Conservation (phyloP, 176 grass and related monocot species). For the Otatea glauca region DNA sequence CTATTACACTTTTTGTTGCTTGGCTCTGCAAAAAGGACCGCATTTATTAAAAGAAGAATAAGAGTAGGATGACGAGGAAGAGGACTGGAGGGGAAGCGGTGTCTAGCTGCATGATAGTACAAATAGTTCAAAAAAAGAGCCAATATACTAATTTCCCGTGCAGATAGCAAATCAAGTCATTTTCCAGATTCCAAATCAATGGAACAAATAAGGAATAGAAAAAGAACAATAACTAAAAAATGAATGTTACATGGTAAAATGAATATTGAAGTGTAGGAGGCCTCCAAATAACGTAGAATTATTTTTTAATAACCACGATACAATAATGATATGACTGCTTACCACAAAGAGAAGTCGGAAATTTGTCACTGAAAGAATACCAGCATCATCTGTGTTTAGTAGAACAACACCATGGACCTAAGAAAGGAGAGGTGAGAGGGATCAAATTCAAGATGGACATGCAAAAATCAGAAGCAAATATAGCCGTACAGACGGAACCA, state of each 20-base stretch:
- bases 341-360: constrained; percentile 91
- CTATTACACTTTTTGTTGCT: constrained; percentile 65
- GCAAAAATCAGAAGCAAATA: constrained; percentile 20
- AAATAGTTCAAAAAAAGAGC: constrained; percentile 14
- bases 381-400: constrained; percentile 67
- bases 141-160: background rate
- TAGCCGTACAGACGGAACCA: background rate
- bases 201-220: background rate
- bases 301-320: background rate
- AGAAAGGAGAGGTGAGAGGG: constrained; percentile 24
- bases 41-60: constrained; percentile 26
- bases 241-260: constrained; percentile 9
- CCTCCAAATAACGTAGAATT: background rate
- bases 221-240: background rate
- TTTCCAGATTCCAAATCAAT: constrained; percentile 30
- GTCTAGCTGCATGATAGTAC: background rate
- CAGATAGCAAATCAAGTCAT: background rate
- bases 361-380: constrained; percentile 82
- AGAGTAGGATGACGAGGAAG: background rate
- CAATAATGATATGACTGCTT: constrained; percentile 42
- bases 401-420: constrained; percentile 71
- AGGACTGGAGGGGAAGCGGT: background rate
- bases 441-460: constrained; percentile 20
- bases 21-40: constrained; percentile 63
- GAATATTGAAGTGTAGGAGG: background rate